Conservation (phyloP, 129 eudicot genomes). For the Ambrosia trifida region DNA sequence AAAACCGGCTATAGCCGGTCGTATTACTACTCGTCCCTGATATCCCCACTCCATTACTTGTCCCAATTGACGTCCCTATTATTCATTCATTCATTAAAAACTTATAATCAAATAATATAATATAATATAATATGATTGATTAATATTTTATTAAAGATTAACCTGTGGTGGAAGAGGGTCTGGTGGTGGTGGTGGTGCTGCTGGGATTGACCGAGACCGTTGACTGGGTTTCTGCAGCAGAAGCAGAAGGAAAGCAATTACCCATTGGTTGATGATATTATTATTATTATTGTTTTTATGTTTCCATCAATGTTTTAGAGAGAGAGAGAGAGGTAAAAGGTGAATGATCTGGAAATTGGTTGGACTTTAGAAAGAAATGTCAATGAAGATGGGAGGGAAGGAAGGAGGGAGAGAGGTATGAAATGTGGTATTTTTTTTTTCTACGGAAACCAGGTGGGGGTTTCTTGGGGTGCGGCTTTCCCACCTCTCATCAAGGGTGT, state of each 20-base stretch:
- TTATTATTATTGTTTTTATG: background rate
- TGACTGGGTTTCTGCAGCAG: constrained; percentile 36
- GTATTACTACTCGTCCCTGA: constrained; percentile 59
- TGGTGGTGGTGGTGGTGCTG: constrained; percentile 27
- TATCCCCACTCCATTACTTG: constrained; percentile 49
- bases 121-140: no score
- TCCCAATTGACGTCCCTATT: constrained; percentile 21
- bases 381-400: background rate
- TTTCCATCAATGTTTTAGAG: constrained; percentile 14
- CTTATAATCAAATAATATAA: no score
- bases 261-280: constrained; percentile 41
- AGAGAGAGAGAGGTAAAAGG: background rate
- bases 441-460: constrained; percentile 18
- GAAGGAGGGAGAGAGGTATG: background rate
- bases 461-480: constrained; percentile 7
- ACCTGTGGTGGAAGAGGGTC: constrained; percentile 61
- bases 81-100: background rate
- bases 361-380: constrained; percentile 12
- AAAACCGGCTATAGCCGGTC: constrained; percentile 31
- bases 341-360: constrained; percentile 5
- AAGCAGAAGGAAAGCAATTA: constrained; percentile 46
- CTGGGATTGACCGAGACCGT: constrained; percentile 36
- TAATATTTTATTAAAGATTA: background rate
- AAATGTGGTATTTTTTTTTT: background rate
- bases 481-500: no score